A percentile compares a stretch with the other conserved stretches of the same genome.
Evolutionary conservation across 495 filamentous ascomycete species (phyloP).

Genomic region (Podospora didyma): DNA sequence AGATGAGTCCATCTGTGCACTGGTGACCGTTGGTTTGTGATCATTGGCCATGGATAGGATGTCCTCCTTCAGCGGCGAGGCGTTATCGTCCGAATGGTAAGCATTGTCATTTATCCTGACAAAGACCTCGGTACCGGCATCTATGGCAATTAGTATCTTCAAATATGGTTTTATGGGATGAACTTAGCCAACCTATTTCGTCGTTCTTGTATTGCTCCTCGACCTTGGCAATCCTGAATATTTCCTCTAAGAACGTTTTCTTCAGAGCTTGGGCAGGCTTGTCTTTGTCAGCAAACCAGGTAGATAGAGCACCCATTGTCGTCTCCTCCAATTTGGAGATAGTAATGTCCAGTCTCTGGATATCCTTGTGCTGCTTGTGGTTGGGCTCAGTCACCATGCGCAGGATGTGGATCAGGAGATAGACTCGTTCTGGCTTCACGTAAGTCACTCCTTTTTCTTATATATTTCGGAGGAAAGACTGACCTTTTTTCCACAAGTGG

Average conservation of each 20-base stretch:
- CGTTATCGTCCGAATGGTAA: slow-evolving; percentile 32
- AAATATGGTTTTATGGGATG: background rate
- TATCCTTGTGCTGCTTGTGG: slow-evolving; percentile 32
- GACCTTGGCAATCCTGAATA: slow-evolving; percentile 60
- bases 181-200: slow-evolving; percentile 52
- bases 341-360: slow-evolving; percentile 35
- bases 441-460: background rate
- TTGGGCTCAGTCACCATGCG: slow-evolving; percentile 48
- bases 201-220: slow-evolving; percentile 59
- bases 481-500: slow-evolving; percentile 74
- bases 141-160: slow-evolving; percentile 18
- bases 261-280: slow-evolving; percentile 40
- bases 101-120: slow-evolving; percentile 34
- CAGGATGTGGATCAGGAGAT: slow-evolving; percentile 60
- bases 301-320: slow-evolving; percentile 41
- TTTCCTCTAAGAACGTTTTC: slow-evolving; percentile 52
- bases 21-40: slow-evolving; percentile 27
- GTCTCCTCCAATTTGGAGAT: slow-evolving; percentile 43
- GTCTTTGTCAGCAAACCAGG: slow-evolving; percentile 41
- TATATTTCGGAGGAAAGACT: background rate
- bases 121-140: slow-evolving; percentile 35
- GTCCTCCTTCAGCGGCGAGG: slow-evolving; percentile 10
- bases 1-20: slow-evolving; percentile 18
- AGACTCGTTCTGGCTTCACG: slow-evolving; percentile 51
- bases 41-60: slow-evolving; percentile 27